Evolutionary conservation across 2,329 filamentous ascomycete species (phyloP), one percentile per base, ranked within the genome.

Genomic region (Penicillium janthinellum): DNA sequence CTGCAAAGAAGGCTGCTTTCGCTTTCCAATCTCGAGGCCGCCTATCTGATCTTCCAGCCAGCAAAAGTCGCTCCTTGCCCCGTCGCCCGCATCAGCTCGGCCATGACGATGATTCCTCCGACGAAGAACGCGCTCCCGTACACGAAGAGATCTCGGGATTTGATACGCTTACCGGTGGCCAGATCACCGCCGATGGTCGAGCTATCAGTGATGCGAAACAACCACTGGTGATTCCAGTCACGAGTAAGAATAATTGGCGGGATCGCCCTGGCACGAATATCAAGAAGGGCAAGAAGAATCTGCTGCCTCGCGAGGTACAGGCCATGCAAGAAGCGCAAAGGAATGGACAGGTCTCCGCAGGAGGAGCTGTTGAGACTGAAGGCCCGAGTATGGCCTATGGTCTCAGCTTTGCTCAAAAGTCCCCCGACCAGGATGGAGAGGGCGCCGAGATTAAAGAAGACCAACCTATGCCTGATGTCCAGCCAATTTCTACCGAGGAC

Each of bases 171-270:
- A 75, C 76, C 1, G 77, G 77, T 20, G 74, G 69, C 22, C 75
- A 73, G 3, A 75, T 79, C 42, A 67, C 71, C 4, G 70, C 67
- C 75, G 59, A 86, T 78, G 51, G 63, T 34, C 52, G 65, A 20
- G 59, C 61, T 20, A 62, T 67, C 7, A 62, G 77, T 62, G 62
- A 80, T 70, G 68, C 81, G 80, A 76, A 77, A 41, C 81, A 89
- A 70, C 86, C 89, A 65, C 86, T 92, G 79, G 92, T 94, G 71
- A 86, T 86, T 35, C 88, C 91, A 71, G 90, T 92, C 61, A 90
- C 91, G 77, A 90, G 88, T 70, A 88, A 86, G 72, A 97, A 97
- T 74, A 95, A 98, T 80, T 88, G 92, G 64, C 73, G 75, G 53
- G 73, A 78, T 58, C 70, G 76, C 6, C 65, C 74, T 4, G 71